phyloP scores from a whole-genome alignment of 108 stramenopile species.

The Nitzschia sp. region DNA sequence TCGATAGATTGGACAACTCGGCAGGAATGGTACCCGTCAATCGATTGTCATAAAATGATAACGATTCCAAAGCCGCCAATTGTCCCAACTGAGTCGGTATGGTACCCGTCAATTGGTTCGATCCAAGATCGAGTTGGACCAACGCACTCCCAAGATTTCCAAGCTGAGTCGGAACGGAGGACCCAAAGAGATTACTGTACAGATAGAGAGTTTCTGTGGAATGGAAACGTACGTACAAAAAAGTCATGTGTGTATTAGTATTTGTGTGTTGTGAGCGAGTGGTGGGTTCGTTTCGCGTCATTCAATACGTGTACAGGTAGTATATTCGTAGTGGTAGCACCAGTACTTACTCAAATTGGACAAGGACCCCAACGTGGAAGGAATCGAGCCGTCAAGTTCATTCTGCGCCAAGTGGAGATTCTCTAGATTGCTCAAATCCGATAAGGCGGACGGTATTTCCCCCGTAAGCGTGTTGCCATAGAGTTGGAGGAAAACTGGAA shows the following conservation, averaged over 20 bases:
- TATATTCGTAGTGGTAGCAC: no score
- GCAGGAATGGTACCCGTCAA: conserved; percentile 44
- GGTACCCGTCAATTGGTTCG: conserved; percentile 2
- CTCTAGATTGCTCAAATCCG: conserved; percentile 25
- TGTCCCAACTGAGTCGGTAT: conserved; percentile 16
- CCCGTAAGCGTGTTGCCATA: conserved; percentile 36
- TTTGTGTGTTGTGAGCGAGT: no score
- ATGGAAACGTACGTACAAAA: no score
- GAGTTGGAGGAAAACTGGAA: conserved; percentile 9
- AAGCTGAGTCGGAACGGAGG: conserved; percentile 1
- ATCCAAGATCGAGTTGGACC: conserved; percentile 1
- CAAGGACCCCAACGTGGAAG: conserved; percentile 19
- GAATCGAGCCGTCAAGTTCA: conserved; percentile 33
- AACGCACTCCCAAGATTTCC: conserved; percentile 2
- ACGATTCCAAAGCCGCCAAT: not conserved
- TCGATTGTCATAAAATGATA: conserved; percentile 5
- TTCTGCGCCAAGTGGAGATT: conserved; percentile 28
- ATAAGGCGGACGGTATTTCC: conserved; percentile 26
- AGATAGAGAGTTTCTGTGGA: conserved; percentile 7
- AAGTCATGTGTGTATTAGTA: no score
- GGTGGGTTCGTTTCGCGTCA: no score
- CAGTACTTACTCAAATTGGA: conserved; percentile 24
- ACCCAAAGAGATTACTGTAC: conserved; percentile 3
- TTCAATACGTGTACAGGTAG: no score
- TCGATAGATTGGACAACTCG: conserved; percentile 32